Percentiles rank a stretch among this genome's conserved stretches.
Conservation (phyloP, 169 alveolate species). For the Eimeria mitis region DNA sequence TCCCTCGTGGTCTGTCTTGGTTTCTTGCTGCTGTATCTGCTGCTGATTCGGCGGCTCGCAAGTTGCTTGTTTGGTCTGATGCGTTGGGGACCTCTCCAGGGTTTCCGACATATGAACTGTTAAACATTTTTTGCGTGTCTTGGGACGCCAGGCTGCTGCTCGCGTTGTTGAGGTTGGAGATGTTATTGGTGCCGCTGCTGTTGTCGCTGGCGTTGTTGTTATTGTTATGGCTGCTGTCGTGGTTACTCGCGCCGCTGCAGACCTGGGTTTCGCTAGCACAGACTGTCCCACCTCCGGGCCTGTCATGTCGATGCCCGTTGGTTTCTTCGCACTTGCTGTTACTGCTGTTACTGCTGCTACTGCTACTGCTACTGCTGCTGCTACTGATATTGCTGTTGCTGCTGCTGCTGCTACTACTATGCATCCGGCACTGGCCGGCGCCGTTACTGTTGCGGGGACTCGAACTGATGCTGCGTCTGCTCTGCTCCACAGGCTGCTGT, state of each 20-base stretch:
- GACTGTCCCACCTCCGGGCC: background rate
- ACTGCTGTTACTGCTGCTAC: background rate
- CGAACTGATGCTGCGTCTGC: background rate
- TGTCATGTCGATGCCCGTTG: background rate
- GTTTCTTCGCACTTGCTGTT: background rate
- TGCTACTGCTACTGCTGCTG: background rate
- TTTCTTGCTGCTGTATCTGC: background rate
- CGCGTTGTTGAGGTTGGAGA: background rate
- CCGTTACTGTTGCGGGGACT: background rate
- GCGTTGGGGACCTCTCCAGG: background rate
- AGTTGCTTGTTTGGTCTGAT: background rate
- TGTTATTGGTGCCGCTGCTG: background rate
- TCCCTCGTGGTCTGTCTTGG: background rate
- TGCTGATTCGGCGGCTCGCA: background rate
- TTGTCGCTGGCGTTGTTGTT: background rate
- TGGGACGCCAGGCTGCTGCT: background rate
- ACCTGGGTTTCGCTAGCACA: background rate
- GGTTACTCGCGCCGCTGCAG: background rate
- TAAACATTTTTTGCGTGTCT: background rate
- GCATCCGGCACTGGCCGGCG: background rate
- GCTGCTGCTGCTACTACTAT: slow-evolving; percentile 4
- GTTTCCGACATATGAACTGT: background rate
- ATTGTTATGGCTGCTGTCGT: background rate
- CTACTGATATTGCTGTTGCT: background rate
- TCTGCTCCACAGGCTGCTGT: background rate